These are phyloP conservation scores for Stenogyne calaminthoides DNA, from an alignment of 305 asterid species.

Conservation along the genomic window DNA sequence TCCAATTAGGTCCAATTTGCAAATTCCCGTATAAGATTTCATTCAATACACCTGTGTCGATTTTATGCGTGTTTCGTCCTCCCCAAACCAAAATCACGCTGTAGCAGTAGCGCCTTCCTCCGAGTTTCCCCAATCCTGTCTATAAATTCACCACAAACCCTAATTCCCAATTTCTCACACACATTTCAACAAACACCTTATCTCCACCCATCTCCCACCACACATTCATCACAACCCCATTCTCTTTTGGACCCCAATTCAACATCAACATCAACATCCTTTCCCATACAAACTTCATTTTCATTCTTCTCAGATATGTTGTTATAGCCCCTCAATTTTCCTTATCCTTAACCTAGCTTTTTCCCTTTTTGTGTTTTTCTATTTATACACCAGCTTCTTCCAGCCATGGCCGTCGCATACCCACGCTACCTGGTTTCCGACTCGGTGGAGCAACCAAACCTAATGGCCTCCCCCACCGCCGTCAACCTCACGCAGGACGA, in stretches of 20 bases:
- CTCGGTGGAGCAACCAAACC: conserved; percentile 40
- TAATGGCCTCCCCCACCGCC: conserved; percentile 45
- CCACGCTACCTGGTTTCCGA: conserved; percentile 45
- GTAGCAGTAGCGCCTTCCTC: conserved; percentile 33
- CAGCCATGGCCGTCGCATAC: conserved; percentile 68
- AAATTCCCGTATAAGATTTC: no score
- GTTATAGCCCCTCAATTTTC: conserved; percentile 24
- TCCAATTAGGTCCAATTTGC: no score
- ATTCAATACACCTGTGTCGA: no score
- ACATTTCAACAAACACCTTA: conserved; percentile 28
- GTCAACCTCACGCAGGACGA: conserved; percentile 73
- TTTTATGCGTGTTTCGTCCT: no score
- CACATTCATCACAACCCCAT: conserved; percentile 15
- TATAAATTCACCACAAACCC: conserved; percentile 38
- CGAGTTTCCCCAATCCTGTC: conserved; percentile 27
- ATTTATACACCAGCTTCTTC: not conserved
- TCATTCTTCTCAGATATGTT: not conserved
- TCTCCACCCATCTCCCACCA: conserved; percentile 21
- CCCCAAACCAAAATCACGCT: conserved; percentile 24
- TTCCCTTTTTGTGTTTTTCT: not conserved
- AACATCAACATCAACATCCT: not conserved
- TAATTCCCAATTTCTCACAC: conserved; percentile 25
- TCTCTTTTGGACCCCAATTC: not conserved
- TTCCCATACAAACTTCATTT: not conserved
- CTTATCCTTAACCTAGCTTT: conserved; percentile 1